Percentiles rank a stretch among this genome's conserved stretches.
phyloP scores from a whole-genome alignment of 257 asterid genomes.

The Avicennia marina region DNA sequence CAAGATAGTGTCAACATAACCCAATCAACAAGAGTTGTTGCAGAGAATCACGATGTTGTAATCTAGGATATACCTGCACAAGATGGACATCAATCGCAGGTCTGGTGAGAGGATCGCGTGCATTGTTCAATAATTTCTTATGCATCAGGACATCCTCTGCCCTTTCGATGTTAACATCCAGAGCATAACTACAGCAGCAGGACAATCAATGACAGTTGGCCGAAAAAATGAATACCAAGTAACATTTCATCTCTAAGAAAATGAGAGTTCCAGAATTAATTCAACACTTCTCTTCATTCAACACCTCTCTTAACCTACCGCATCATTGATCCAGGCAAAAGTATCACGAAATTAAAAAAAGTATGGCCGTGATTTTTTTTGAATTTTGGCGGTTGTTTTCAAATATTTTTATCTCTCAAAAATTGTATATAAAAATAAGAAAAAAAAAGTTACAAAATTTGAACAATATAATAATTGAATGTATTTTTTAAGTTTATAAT shows the following conservation, averaged over 20 bases:
- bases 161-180: conserved; percentile 76
- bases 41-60: not conserved
- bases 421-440: no score
- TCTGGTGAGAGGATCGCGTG: conserved; percentile 55
- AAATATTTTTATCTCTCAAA: no score
- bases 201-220: not conserved
- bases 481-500: no score
- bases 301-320: not conserved
- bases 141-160: conserved; percentile 91
- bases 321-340: not conserved
- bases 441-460: no score
- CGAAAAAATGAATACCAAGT: not conserved
- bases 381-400: no score
- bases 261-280: conserved; percentile 10
- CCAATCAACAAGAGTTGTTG: not conserved
- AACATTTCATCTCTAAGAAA: not conserved
- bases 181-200: conserved; percentile 56
- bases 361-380: no score
- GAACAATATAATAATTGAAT: no score
- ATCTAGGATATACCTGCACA: conserved; percentile 54
- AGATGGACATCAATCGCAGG: conserved; percentile 87
- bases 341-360: not conserved
- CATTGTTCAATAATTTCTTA: conserved; percentile 73
- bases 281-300: conserved; percentile 1
- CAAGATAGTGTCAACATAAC: not conserved